Base-by-base conservation (phyloP, 805 yeast species). In the Sugiyamaella mastotermitis region DNA sequence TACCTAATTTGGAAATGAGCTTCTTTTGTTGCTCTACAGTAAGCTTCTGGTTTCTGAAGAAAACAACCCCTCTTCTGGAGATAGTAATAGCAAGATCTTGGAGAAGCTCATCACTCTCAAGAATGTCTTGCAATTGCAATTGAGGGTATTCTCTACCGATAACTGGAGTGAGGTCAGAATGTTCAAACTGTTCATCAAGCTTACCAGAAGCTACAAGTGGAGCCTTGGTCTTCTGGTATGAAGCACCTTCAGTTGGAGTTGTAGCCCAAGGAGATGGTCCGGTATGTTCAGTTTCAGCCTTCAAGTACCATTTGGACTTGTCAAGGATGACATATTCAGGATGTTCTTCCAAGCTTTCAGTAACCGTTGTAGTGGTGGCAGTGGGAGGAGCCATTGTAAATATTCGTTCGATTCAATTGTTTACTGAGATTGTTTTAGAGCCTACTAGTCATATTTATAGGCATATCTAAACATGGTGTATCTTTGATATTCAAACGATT, bases 1-100 rank as follows among this genome's bases (percentile, higher is more conserved):
- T 34, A 7, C 61, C 61, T 11, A 57, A 49, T 25, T 47, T 41
- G 27, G 48, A 23, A 4, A 41, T 46, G 7, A 57, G 40, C 29
- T 39, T 38, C 47, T 51, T 53, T 47, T 56, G 61, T 42, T 50
- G 40, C 19, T 43, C 52, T 19, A 46, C 46, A 14, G 45, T 45
- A 15, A 58, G 37, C 30, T 70, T 29, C 31, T 51, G 76, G 48
- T 69, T 61, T 45, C 71, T 56, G 65, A 72, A 70, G 50, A 72
- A 69, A 10, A 72, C 76, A 22, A 71, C 76, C 20, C 68, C 71
- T 45, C 76, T 60, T 53, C 68, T 71, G 7, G 74, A 64, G 10
- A 69, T 52, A 21, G 67, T 51, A 15, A 68, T 50, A 8, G 76
- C 76, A 45, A 71, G 57, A 43, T 71, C 76, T 43, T 69, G 45